Conservation (phyloP, 192 early-diverging fungal genomes). For the Entomortierella parvispora region DNA sequence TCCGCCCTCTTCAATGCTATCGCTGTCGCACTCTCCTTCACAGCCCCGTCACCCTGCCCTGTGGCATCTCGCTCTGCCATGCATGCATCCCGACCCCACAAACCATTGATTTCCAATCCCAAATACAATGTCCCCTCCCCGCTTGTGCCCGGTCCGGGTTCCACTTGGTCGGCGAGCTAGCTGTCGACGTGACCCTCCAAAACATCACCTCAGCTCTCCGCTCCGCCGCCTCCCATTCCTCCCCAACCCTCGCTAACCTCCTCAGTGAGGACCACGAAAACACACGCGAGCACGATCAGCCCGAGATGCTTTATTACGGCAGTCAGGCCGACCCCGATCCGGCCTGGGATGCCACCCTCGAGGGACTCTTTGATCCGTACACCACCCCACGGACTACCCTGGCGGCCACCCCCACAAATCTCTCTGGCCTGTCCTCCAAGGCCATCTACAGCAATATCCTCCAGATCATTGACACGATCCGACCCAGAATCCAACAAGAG, state of each 20-base stretch:
- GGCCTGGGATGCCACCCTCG: slow-evolving; percentile 27
- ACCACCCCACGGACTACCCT: background rate
- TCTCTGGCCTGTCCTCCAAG: background rate
- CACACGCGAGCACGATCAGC: slow-evolving; percentile 3
- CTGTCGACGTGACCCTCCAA: slow-evolving; percentile 50
- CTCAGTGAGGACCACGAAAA: slow-evolving; percentile 13
- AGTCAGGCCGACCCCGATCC: background rate
- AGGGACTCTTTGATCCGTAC: slow-evolving; percentile 28
- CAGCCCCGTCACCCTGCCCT: slow-evolving; percentile 54
- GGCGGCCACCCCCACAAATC: background rate
- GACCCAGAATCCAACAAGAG: slow-evolving; percentile 52
- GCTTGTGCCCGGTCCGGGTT: slow-evolving; percentile 21
- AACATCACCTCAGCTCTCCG: slow-evolving; percentile 31
- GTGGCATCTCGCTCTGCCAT: slow-evolving; percentile 55
- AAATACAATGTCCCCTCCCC: slow-evolving; percentile 29
- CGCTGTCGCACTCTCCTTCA: slow-evolving; percentile 42
- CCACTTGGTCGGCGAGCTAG: slow-evolving; percentile 18
- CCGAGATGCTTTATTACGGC: slow-evolving; percentile 18
- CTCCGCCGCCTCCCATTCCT: slow-evolving; percentile 7
- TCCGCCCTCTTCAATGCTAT: slow-evolving; percentile 42
- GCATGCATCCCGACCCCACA: slow-evolving; percentile 26
- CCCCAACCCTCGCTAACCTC: slow-evolving; percentile 4
- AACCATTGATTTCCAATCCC: slow-evolving; percentile 37
- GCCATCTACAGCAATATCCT: slow-evolving; percentile 24
- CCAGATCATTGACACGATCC: slow-evolving; percentile 23